Evolutionary conservation across 257 asterid species (phyloP), one percentile per base, ranked within the genome.

Genomic region (Solanum rostratum): DNA sequence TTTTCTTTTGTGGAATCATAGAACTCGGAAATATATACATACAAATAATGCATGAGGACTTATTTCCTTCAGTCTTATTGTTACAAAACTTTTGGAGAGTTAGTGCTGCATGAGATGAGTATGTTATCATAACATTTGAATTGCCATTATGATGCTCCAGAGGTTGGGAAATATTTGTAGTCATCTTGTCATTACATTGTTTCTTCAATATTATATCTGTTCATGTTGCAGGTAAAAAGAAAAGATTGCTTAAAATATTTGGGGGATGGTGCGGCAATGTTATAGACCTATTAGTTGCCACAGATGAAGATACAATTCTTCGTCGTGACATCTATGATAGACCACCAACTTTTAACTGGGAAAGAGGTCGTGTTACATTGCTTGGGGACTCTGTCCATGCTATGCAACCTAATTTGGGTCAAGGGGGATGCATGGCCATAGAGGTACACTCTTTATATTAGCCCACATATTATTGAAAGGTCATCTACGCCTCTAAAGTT

Each of bases 361-460:
- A 98, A 85, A 97, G 89, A 91, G 98, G 98, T 43, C 96, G 94
- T 3, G 97, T 95, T 71, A 97, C 98, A 24, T 89, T 97, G 91
- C 97, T 97, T 16, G 99, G 99, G 86, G 99, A 97, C 89, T 94
- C 99, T 0, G 91, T 97, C 87, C 99, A 97, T 83, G 99, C 98
- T 24, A 97, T 97, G 99, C 99, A 97, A 87, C 99, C 99, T 49
- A 97, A 97, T 86, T 91, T 97, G 92, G 99, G 99, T 63, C 99
- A 97, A 89, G 99, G 99, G 27, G 99, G 99, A 66, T 97, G 98
- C 91, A 95, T 97, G 99, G 98, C 99, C 85, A 97, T 97, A 63
- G 99, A 97, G 97, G 99, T 96, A 85, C 19, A 41, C n/a, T 83
- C 65, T 74, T 74, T 1, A 46, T 74, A 46, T 24, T 49, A 46